Conservation (phyloP, 192 early-diverging fungal species). For the Entophlyctis luteolus region DNA sequence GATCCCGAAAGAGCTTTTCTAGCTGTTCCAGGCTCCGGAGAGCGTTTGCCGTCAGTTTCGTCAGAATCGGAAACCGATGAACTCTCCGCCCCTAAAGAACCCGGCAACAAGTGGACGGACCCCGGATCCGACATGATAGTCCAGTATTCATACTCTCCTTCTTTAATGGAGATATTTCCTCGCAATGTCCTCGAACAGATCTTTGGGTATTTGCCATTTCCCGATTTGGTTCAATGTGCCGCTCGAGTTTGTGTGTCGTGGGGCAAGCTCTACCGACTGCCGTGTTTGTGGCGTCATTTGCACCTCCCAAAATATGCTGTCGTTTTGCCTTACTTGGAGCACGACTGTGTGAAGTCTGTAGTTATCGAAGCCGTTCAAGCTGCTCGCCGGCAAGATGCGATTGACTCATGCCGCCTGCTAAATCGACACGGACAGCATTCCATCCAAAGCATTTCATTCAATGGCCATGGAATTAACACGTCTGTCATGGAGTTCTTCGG, state of each 20-base stretch:
- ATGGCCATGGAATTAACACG: conserved; percentile 18
- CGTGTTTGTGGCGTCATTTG: background rate
- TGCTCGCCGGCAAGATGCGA: background rate
- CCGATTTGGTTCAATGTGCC: background rate
- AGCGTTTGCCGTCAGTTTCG: too few species aligned
- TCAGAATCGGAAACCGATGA: too few species aligned
- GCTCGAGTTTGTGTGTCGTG: conserved; percentile 5
- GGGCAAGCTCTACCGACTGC: background rate
- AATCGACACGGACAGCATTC: conserved; percentile 6
- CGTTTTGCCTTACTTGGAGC: conserved; percentile 3
- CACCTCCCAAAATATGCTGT: background rate
- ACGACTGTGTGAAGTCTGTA: background rate
- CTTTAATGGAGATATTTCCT: background rate
- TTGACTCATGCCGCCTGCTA: conserved; percentile 5
- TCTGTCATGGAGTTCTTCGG: conserved; percentile 15
- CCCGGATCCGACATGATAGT: too few species aligned
- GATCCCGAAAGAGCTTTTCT: too few species aligned
- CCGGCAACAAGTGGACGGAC: too few species aligned
- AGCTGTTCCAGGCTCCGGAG: too few species aligned
- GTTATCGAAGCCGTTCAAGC: background rate
- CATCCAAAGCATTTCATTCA: background rate
- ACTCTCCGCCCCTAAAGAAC: too few species aligned
- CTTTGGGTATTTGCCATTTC: background rate
- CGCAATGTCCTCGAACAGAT: background rate
- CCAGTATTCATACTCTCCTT: background rate